Evolutionary conservation across 208 protist genomes (phyloP), one percentile per base, ranked within the genome.

Genomic region (Wallacemonas sp.): DNA sequence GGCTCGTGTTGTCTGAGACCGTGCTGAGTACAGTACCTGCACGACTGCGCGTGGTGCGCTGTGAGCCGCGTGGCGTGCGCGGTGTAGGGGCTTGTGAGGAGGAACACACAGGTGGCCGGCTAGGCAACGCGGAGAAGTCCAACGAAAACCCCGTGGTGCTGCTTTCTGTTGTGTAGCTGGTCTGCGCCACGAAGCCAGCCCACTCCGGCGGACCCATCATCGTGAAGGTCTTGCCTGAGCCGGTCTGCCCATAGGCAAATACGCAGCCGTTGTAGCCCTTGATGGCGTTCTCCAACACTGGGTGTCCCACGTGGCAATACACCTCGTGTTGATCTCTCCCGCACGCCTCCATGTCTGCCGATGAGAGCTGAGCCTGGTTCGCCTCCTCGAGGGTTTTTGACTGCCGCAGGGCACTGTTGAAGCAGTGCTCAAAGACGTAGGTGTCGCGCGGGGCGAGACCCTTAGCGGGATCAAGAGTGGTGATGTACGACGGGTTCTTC

Each of bases 191-290:
- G 50, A 57, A 57, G 30, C 50, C 50, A 3, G 50, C 50, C 50
- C 50, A 57, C n/a, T 57, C 50, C n/a, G 41, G 53, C 19, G 71
- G 74, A 0, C 94, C 94, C 67, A 95, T 83, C 83, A 97, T 98
- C 2, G 95, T 97, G 83, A 94, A 96, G 1, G 95, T 97, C 72
- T 98, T 98, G 63, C 95, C 95, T 32, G 76, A 83, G 39, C 85
- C 82, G 2, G 94, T 98, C 71, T 94, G 87, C 2, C 93, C 92
- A 54, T 96, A 97, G 9, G 91, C 91, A 70, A 97, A 97, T 34
- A 97, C 74, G 52, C 89, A 91, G 29, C 79, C 86, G 72, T 97
- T 93, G 76, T 91, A 92, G 53, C 93, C 90, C 33, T 55, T 45
- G 36, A 55, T 33, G 24, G 24, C 61, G 46, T 73, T 54, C 8